Conservation (phyloP, 163 green algal genomes). For the Scenedesmus sp. region DNA sequence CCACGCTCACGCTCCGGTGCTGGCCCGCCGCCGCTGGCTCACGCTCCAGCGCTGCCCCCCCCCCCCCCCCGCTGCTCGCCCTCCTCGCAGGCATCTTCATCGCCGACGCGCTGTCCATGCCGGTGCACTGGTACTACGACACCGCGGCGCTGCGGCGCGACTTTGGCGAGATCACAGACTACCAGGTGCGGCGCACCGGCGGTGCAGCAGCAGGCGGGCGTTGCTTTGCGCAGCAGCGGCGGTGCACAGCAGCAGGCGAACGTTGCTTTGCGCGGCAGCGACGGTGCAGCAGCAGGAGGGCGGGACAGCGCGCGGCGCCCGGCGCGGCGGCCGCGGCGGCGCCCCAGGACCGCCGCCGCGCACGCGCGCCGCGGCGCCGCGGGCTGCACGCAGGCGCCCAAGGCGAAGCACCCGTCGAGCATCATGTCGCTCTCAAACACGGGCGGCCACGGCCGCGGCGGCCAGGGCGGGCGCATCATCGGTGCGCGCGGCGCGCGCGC, state of each 20-base stretch:
- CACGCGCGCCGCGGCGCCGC: not conserved
- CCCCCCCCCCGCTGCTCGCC: too few relatives aligned
- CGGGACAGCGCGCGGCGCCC: not conserved
- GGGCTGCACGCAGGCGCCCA: conserved; percentile 23
- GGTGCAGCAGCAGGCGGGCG: not conserved
- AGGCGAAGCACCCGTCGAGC: conserved; percentile 53
- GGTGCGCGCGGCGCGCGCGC: too few relatives aligned
- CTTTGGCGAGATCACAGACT: conserved; percentile 66
- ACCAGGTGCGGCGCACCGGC: not conserved
- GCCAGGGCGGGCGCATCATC: conserved; percentile 65
- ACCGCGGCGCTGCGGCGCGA: conserved; percentile 51
- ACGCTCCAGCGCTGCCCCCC: too few relatives aligned
- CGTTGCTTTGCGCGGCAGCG: not conserved
- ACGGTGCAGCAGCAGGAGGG: not conserved
- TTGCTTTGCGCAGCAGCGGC: not conserved
- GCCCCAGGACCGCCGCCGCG: not conserved
- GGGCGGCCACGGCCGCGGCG: conserved; percentile 71
- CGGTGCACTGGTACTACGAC: conserved; percentile 51
- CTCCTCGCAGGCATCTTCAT: conserved; percentile 72
- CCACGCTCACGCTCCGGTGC: not conserved
- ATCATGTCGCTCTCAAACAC: conserved; percentile 80
- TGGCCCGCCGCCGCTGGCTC: too few relatives aligned
- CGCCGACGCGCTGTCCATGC: conserved; percentile 74
- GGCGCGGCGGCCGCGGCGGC: not conserved
- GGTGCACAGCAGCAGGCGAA: not conserved